phyloP scores from a whole-genome alignment of 257 asterid species.

The Penstemon barbatus region DNA sequence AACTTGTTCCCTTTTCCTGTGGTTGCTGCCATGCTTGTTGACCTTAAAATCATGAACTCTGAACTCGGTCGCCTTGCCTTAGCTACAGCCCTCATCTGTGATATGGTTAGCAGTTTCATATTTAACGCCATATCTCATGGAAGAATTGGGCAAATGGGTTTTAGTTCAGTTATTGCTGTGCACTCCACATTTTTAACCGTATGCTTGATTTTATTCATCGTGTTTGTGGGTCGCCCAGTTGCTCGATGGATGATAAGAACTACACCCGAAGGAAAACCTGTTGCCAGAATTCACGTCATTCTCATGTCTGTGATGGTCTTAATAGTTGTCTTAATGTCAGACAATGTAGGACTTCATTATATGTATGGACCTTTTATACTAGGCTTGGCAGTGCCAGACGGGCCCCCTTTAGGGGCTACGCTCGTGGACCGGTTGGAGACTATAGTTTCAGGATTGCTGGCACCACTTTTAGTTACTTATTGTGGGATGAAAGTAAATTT shows the following conservation, averaged over 20 bases:
- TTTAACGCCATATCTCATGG: conserved; percentile 41
- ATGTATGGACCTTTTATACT: conserved; percentile 80
- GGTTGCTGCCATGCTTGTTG: conserved; percentile 72
- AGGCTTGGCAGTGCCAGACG: conserved; percentile 77
- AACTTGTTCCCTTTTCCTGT: conserved; percentile 69
- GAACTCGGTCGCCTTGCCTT: conserved; percentile 90
- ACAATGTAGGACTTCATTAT: conserved; percentile 64
- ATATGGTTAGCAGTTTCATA: conserved; percentile 50
- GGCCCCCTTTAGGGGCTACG: conserved; percentile 92
- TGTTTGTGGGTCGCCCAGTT: conserved; percentile 54
- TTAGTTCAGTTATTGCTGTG: conserved; percentile 29
- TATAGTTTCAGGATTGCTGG: conserved; percentile 56
- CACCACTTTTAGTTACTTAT: conserved; percentile 70
- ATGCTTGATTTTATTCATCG: conserved; percentile 38
- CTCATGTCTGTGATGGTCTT: conserved; percentile 49
- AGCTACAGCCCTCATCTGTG: conserved; percentile 67
- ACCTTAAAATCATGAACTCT: conserved; percentile 75
- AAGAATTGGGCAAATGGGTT: conserved; percentile 47
- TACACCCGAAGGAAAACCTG: conserved; percentile 83
- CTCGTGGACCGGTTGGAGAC: conserved; percentile 74
- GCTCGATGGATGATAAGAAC: conserved; percentile 52
- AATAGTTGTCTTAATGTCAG: conserved; percentile 53
- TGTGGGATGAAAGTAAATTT: conserved; percentile 75
- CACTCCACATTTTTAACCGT: conserved; percentile 43
- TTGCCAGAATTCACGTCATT: conserved; percentile 46